These are phyloP conservation scores for Olyra latifolia DNA, from an alignment of 176 grass and related monocot species.

Conservation along the genomic window DNA sequence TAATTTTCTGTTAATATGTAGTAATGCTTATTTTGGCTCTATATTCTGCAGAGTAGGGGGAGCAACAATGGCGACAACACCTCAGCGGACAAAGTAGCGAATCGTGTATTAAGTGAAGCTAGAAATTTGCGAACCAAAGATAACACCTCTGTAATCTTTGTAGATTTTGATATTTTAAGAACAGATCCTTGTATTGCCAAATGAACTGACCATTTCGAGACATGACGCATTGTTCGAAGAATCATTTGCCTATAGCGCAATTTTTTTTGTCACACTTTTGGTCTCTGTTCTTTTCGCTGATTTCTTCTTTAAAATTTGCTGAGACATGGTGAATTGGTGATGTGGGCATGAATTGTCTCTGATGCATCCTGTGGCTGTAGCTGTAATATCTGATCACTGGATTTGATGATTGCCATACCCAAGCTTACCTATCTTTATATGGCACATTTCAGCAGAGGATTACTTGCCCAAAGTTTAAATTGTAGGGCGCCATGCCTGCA, in stretches of 20 bases:
- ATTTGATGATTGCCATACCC: not conserved
- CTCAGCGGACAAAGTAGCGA: slow-evolving; percentile 55
- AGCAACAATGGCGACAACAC: slow-evolving; percentile 15
- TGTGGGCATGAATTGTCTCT: not conserved
- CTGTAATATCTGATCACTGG: not conserved
- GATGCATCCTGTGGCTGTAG: not conserved
- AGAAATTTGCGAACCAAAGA: slow-evolving; percentile 67
- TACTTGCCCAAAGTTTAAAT: not conserved
- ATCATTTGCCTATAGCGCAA: slow-evolving; percentile 19
- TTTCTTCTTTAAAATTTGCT: not conserved
- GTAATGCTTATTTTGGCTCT: not conserved
- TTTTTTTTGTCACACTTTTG: not conserved
- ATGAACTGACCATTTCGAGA: slow-evolving; percentile 19
- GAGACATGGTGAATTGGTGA: not conserved
- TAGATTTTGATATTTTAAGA: slow-evolving; percentile 87
- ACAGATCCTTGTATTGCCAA: slow-evolving; percentile 53
- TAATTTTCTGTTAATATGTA: not conserved
- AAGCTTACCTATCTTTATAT: not conserved
- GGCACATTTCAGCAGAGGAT: not conserved
- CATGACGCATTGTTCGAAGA: not conserved
- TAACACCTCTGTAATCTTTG: slow-evolving; percentile 79
- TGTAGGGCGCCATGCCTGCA: not conserved
- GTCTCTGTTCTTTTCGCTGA: not conserved
- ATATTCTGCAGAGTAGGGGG: slow-evolving; percentile 49
- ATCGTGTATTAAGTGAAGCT: slow-evolving; percentile 60